Percentiles rank a stretch among this genome's conserved stretches.
These are phyloP conservation scores for Eutypella sp. DNA, from an alignment of 2,329 filamentous ascomycete species.

Conservation along the genomic window DNA sequence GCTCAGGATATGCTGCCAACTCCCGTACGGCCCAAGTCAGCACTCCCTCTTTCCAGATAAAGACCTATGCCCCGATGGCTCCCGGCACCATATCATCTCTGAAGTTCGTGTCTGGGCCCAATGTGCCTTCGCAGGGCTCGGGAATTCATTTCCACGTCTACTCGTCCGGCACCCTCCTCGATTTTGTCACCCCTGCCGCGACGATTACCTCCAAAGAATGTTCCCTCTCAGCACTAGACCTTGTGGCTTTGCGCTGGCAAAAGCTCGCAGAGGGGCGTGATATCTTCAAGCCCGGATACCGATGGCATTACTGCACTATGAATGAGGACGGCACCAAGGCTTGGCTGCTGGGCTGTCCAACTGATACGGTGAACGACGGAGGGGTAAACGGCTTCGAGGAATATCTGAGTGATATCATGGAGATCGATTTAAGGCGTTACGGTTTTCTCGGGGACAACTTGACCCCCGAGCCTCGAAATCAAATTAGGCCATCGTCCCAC, in stretches of 20 bases:
- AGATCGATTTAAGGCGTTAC: conserved; percentile 87
- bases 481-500: conserved; percentile 43
- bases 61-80: conserved; percentile 74
- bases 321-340: conserved; percentile 94
- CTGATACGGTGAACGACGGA: conserved; percentile 63
- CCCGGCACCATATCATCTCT: conserved; percentile 86
- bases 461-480: conserved; percentile 47
- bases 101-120: conserved; percentile 82
- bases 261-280: conserved; percentile 91
- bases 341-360: conserved; percentile 90
- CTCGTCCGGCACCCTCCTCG: conserved; percentile 84
- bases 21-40: conserved; percentile 64
- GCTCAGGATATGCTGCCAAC: conserved; percentile 63
- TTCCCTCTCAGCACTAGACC: conserved; percentile 81
- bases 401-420: conserved; percentile 89
- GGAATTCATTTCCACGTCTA: conserved; percentile 96
- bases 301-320: conserved; percentile 98
- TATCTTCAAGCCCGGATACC: conserved; percentile 84
- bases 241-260: conserved; percentile 86
- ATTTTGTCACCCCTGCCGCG: conserved; percentile 88
- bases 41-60: conserved; percentile 60
- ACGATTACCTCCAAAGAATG: conserved; percentile 84
- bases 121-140: conserved; percentile 81
- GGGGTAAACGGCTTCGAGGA: conserved; percentile 74
- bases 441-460: conserved; percentile 81